Conservation (phyloP, 2,329 filamentous ascomycete species). For the Colletotrichum limetticola region DNA sequence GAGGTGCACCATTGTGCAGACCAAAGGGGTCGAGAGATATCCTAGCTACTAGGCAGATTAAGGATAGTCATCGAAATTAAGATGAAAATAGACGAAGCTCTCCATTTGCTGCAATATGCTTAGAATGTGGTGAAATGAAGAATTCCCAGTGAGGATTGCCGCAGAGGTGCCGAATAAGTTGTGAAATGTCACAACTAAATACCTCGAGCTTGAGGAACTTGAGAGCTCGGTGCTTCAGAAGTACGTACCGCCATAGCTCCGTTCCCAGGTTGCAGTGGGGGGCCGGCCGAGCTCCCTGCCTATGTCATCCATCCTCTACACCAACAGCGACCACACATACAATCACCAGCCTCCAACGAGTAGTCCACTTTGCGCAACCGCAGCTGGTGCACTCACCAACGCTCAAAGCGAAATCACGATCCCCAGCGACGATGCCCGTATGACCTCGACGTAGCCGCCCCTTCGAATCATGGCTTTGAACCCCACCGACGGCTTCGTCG, state of each 20-base stretch:
- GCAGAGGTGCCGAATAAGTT: background rate
- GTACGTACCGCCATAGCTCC: conserved; percentile 26
- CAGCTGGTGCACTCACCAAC: conserved; percentile 12
- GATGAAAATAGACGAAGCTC: background rate
- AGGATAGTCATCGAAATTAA: background rate
- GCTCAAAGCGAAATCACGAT: conserved; percentile 4
- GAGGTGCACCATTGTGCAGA: background rate
- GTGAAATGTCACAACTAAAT: too few relatives aligned
- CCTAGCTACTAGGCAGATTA: background rate
- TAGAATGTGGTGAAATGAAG: background rate
- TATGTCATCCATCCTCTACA: conserved; percentile 33
- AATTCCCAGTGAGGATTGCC: background rate
- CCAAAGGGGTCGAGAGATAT: background rate
- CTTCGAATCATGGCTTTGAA: conserved; percentile 72
- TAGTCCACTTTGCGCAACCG: conserved; percentile 20
- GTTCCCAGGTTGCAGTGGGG: conserved; percentile 8
- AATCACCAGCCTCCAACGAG: conserved; percentile 23
- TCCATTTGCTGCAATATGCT: background rate
- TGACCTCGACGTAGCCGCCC: conserved; percentile 9
- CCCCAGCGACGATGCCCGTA: conserved; percentile 24
- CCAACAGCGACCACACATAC: conserved; percentile 21
- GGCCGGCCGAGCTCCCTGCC: conserved; percentile 14
- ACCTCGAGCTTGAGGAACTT: background rate
- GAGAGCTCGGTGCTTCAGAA: background rate
- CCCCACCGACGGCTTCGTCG: conserved; percentile 79